Evolutionary conservation across 768 basidiomycete species (phyloP).

Genomic region (Termitomyces bulborhizus): DNA sequence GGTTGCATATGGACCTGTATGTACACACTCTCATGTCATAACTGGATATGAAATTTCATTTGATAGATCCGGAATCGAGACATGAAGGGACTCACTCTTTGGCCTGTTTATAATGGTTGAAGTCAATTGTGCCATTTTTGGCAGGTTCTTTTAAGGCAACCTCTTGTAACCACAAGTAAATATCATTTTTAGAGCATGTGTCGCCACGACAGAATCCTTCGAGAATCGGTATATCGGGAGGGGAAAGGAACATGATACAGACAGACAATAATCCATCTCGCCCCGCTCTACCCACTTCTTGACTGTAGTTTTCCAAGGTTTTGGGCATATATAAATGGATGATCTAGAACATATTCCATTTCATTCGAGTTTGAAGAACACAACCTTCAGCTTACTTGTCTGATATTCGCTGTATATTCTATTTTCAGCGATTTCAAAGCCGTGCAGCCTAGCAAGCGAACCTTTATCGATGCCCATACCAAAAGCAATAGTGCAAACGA

Average conservation of each 20-base stretch:
- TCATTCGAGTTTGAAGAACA: too few species aligned
- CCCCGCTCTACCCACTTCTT: conserved; percentile 13
- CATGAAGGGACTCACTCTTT: conserved; percentile 23
- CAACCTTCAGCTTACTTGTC: background rate
- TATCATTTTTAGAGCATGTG: conserved; percentile 32
- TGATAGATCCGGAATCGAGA: background rate
- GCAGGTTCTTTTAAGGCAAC: conserved; percentile 28
- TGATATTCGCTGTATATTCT: background rate
- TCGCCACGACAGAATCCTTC: conserved; percentile 45
- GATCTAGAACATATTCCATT: background rate
- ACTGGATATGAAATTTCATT: background rate
- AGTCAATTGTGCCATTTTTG: conserved; percentile 30
- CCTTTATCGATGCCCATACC: conserved; percentile 11
- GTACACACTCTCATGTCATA: conserved; percentile 10
- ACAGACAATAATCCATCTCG: conserved; percentile 22
- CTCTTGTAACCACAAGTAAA: conserved; percentile 35
- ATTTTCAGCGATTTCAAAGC: background rate
- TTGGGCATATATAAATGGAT: conserved; percentile 11
- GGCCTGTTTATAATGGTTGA: conserved; percentile 34
- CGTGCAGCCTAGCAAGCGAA: background rate
- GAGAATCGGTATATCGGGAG: conserved; percentile 36
- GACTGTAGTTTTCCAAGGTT: conserved; percentile 11
- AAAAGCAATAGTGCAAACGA: background rate
- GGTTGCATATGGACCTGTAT: background rate
- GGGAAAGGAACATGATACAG: conserved; percentile 39